phyloP scores from a whole-genome alignment of 768 basidiomycete genomes.

The Hydnomerulius pinastri region DNA sequence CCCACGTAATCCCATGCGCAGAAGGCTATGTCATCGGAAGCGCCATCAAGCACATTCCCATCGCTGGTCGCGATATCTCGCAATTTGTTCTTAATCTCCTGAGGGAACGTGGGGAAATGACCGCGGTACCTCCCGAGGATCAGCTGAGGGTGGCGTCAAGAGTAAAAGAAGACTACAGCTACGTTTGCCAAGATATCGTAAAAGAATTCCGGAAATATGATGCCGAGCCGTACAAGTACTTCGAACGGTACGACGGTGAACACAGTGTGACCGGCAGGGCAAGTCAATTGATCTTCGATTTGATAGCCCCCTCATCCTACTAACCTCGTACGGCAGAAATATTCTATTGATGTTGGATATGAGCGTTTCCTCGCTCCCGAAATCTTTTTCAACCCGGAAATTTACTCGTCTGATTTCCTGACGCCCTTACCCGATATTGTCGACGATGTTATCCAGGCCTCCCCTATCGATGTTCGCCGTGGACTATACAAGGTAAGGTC shows the following conservation, averaged over 20 bases:
- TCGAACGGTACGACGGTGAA: conserved; percentile 91
- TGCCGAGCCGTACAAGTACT: conserved; percentile 91
- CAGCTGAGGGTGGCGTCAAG: conserved; percentile 88
- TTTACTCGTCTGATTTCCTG: conserved; percentile 95
- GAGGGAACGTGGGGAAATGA: conserved; percentile 93
- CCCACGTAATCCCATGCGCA: conserved; percentile 94
- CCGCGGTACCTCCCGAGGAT: conserved; percentile 91
- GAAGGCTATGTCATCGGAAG: conserved; percentile 99
- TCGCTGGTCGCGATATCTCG: conserved; percentile 96
- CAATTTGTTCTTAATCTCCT: conserved; percentile 95
- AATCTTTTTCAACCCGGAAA: conserved; percentile 99
- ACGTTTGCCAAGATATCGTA: conserved; percentile 98
- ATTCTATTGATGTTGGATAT: conserved; percentile 92
- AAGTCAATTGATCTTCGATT: conserved; percentile 24
- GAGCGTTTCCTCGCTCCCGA: conserved; percentile 99
- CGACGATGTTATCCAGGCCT: conserved; percentile 92
- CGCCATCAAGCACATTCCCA: conserved; percentile 98
- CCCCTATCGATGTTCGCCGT: conserved; percentile 95
- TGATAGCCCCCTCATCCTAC: conserved; percentile 6
- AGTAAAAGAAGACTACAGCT: conserved; percentile 98
- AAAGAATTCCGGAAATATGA: conserved; percentile 99
- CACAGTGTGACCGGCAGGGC: conserved; percentile 92
- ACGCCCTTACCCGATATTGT: conserved; percentile 96
- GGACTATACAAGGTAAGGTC: conserved; percentile 88
- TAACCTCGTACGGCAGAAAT: conserved; percentile 61